Base-by-base conservation (phyloP, 1,284 basidiomycete species). In the Leccinum griseonigrum region DNA sequence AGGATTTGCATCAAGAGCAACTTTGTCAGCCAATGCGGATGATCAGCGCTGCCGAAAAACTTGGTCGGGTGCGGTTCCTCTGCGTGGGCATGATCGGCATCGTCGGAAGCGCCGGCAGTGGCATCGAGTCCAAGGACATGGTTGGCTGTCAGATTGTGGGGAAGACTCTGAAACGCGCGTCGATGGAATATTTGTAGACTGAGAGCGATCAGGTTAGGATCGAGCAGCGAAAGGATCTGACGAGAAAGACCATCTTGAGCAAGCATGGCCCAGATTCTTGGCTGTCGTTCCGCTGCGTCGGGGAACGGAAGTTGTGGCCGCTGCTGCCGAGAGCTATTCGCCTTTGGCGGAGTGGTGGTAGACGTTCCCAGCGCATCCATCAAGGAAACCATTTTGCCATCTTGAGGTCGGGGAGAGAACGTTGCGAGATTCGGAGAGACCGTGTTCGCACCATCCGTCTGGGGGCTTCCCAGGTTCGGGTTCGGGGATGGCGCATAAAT, bases 11-110 rank as follows among this genome's bases (percentile, higher is more conserved):
- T 73, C 2, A 93, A 73, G 8, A 93, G 76, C 10, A 88, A 72
- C 64, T 84, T 86, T 6, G 91, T 92, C 48, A 93, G 75, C 90
- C 90, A 93, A 70, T 93, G 88, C 2, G 90, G 89, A 43, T 78
- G 79, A 4, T 86, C 84, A 40, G 90, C 86, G 62, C 77, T 86
- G 6, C 91, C 90, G 65, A 89, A 84, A 43, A 92, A 81, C 13
- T 78, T 76, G 60, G 68, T 59, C 67, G 72, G 70, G 10, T 70
- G 66, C 2, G 64, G 56, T 9, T 46, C 26, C 50, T 66, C 64
- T 40, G 52, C 55, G 14, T 48, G 46, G 22, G 13, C 51, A 28
- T 59, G 62, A 11, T 58, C 60, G 11, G 22, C 54, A 31, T 59
- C 59, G 7, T 73, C 65, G 1, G 64, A 61, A 34, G 54, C n/a